Evolutionary conservation across 768 basidiomycete genomes (phyloP), one percentile per base, ranked within the genome.

Genomic region (Boletus speciosus): DNA sequence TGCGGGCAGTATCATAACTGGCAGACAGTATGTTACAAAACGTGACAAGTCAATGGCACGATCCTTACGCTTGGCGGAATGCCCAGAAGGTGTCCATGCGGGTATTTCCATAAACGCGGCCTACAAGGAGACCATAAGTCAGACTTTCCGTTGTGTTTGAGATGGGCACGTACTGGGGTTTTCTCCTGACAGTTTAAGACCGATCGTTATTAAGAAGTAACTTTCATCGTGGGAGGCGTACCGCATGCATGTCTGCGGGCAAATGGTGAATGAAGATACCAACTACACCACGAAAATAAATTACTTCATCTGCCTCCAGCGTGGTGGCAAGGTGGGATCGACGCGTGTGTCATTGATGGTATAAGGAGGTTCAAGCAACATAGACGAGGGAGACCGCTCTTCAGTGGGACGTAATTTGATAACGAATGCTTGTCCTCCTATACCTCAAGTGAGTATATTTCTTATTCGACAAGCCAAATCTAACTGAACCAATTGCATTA

Each of bases 391-490:
- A 0, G 90, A 87, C 23, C 85, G 81, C 57, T 91, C 88, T 37
- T 76, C 67, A 2, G 92, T 92, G 65, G 81, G 83, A 19, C 95
- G 82, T 25, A 92, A 75, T 68, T 97, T 97, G 62, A 95, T 78
- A 63, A 90, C 78, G 64, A 92, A 93, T 0, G 93, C 89, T 66
- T 95, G 90, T 5, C 93, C 93, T 47, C 88, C 93, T 91, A 59
- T 15, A 36, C 40, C 14, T 49, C 25, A 8, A 51, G 52, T 56
- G 34, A 60, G 44, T 40, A 10, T 35, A 23, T 9, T 47, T 34
- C 14, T 12, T 67, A 57, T 23, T 31, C n/a, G n/a, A 35, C 37
- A 31, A 37, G 10, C 64, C 23, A 69, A 69, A 55, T 65, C 66
- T 5, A 16, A 9, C 21, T 47, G 25, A 60, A 88, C 90, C 90